Conservation (phyloP, 2,329 filamentous ascomycete genomes). For the Diatrype stigma region DNA sequence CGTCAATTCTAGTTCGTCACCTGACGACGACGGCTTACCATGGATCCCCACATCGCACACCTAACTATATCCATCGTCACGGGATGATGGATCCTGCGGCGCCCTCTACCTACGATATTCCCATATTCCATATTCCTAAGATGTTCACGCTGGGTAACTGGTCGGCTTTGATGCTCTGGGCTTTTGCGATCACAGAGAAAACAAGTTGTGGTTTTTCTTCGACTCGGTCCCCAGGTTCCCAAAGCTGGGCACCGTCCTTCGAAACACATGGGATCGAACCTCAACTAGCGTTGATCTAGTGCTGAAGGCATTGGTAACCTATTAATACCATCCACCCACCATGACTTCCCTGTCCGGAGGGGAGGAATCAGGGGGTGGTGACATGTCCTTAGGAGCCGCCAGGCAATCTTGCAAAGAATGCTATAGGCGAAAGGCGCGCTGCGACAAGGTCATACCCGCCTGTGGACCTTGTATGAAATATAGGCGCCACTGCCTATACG, state of each 20-base stretch:
- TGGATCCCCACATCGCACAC: background rate
- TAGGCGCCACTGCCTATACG: constrained; percentile 43
- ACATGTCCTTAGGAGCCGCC: constrained; percentile 18
- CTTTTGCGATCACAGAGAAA: no score
- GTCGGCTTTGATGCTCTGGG: no score
- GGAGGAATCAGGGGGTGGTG: constrained; percentile 3
- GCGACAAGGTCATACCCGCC: constrained; percentile 33
- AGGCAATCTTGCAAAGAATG: constrained; percentile 39
- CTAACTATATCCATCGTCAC: background rate
- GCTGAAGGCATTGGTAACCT: background rate
- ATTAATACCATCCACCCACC: no score
- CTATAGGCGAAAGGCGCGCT: constrained; percentile 35
- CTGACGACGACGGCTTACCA: background rate
- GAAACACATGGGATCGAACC: background rate
- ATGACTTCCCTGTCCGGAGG: background rate
- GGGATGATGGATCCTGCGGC: background rate
- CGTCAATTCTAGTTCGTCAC: background rate
- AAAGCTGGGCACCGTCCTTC: background rate
- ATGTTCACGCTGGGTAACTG: no score
- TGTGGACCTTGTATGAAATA: constrained; percentile 39
- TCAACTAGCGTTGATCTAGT: background rate
- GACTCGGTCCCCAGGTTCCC: no score
- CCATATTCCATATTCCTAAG: no score
- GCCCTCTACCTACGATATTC: no score
- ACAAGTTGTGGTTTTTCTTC: no score